Percentiles rank a stretch among this genome's conserved stretches.
Evolutionary conservation across 1,139 yeast species (phyloP).

Genomic region (Candida sanyaensis): DNA sequence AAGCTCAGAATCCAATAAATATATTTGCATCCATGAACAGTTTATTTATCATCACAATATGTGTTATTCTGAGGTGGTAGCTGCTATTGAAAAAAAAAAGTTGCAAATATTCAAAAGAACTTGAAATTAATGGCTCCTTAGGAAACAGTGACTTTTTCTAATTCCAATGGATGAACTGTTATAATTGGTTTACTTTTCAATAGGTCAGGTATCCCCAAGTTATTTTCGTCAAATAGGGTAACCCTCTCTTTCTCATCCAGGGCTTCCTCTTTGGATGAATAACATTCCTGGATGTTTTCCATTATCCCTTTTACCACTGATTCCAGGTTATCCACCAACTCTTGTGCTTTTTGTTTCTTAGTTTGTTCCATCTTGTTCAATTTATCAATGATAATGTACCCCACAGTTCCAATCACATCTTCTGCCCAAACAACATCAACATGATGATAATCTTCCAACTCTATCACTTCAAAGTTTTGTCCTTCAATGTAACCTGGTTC

Average conservation of each 20-base stretch:
- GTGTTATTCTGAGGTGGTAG: too few relatives aligned
- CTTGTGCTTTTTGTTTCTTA: not conserved
- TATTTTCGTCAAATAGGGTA: too few relatives aligned
- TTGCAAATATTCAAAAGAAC: too few relatives aligned
- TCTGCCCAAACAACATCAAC: constrained; percentile 61
- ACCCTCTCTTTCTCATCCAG: too few relatives aligned
- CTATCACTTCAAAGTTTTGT: constrained; percentile 34
- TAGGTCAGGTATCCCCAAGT: not conserved
- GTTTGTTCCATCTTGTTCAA: constrained; percentile 6
- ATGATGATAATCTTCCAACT: constrained; percentile 52
- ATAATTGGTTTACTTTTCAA: not conserved
- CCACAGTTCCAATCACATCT: constrained; percentile 40
- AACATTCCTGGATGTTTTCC: too few relatives aligned
- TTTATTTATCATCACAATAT: too few relatives aligned
- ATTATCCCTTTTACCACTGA: too few relatives aligned
- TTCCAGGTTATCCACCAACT: not conserved
- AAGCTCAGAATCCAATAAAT: too few relatives aligned
- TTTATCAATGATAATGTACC: constrained; percentile 19
- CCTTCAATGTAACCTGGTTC: constrained; percentile 49
- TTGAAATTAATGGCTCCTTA: too few relatives aligned
- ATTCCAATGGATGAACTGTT: not conserved
- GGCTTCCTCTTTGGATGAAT: too few relatives aligned
- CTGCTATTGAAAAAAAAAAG: too few relatives aligned
- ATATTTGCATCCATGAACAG: too few relatives aligned
- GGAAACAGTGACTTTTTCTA: not conserved